Conservation (phyloP, 2,329 filamentous ascomycete genomes). For the Exutisphaerella laricina region DNA sequence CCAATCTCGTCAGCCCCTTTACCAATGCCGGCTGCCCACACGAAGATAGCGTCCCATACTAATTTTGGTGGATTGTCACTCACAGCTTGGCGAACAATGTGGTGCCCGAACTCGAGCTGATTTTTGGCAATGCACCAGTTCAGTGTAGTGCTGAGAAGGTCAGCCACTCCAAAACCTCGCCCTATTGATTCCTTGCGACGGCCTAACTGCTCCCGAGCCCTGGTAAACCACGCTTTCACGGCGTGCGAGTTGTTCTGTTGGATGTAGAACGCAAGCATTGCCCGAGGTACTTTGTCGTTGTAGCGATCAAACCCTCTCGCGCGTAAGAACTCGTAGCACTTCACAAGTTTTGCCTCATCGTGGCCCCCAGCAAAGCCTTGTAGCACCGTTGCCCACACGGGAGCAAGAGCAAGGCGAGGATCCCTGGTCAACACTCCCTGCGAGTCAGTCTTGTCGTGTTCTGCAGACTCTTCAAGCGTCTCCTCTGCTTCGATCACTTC, state of each 20-base stretch:
- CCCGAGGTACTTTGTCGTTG: neutral
- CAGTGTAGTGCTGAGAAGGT: slow-evolving; percentile 11
- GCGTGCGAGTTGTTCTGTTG: slow-evolving; percentile 52
- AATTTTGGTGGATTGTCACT: slow-evolving; percentile 26
- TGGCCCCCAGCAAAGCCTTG: slow-evolving; percentile 57
- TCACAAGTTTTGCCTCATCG: slow-evolving; percentile 52
- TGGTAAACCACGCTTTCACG: slow-evolving; percentile 57
- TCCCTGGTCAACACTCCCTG: neutral
- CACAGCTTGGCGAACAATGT: slow-evolving; percentile 47
- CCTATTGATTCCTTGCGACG: neutral
- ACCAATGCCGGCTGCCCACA: slow-evolving; percentile 68
- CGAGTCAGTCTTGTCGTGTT: neutral
- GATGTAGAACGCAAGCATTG: slow-evolving; percentile 54
- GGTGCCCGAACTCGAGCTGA: slow-evolving; percentile 57
- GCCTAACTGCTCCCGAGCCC: slow-evolving; percentile 29
- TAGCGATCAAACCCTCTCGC: slow-evolving; percentile 20
- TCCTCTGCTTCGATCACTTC: no score
- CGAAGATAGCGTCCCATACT: slow-evolving; percentile 65
- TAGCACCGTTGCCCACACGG: slow-evolving; percentile 18
- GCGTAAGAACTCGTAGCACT: slow-evolving; percentile 51
- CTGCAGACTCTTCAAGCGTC: no score
- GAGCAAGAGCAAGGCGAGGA: neutral
- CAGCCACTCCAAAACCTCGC: neutral
- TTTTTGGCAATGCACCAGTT: slow-evolving; percentile 39
- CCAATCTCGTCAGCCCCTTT: slow-evolving; percentile 67